Evolutionary conservation across 2,329 filamentous ascomycete genomes (phyloP), one percentile per base, ranked within the genome.

Genomic region (Geosmithia morbida): DNA sequence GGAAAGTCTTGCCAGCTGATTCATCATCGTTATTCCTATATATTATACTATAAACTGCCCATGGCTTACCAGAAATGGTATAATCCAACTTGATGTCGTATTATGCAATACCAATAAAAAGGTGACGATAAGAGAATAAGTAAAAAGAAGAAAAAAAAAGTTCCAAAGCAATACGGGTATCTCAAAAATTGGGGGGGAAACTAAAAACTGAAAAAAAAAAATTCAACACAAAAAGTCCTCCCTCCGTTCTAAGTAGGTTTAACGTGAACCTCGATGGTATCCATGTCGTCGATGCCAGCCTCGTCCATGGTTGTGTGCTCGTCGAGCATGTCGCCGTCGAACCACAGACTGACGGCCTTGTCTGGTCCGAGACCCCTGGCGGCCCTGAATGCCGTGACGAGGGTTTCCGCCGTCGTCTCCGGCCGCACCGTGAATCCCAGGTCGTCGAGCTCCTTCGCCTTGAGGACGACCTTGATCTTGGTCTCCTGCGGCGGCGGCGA

Each of bases 261-360:
- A 47, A 88, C 62, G 53, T 83, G 72, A 19, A 92, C 83, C 61
- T 94, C 87, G 33, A 94, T 67, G 26, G 74, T 71, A 59, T 90
- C 85, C 67, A 81, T 71, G 55, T 94, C 83, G 43, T 78, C 77
- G 41, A 94, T 76, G 17, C 87, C 87, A 2, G 80, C 74, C 37
- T 85, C 79, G 43, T 69, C 69, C 43, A 92, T 70, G 2, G 71
- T 75, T 29, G 67, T 65, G 1, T 77, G 68, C 17, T 75, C 72
- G 14, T 81, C 75, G 26, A 94, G 65, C 44, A 68, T 66, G 46
- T 89, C 86, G 14, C 87, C 87, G 54, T 94, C 87, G 61, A 87
- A 89, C 53, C 73, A 69, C 11, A 94, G 66, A 39, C 72, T 70
- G 2, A 92, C 65, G 0, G 70, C 61, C 53, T 70, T 72, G 4